Evolutionary conservation across 83 land plant genomes (phyloP).

Genomic region (Larix sibirica): DNA sequence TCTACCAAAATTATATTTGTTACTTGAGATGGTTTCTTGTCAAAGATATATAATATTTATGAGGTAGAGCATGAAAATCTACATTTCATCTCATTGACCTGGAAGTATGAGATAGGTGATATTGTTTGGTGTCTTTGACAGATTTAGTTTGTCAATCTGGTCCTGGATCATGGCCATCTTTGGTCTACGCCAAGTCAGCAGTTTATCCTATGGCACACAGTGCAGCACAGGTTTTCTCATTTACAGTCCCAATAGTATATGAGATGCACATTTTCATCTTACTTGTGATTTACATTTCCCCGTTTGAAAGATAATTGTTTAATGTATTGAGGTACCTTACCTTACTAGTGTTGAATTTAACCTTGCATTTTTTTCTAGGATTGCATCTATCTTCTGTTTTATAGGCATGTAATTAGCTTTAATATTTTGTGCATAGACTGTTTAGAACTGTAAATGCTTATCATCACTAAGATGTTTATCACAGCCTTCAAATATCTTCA

Average conservation of each 20-base stretch:
- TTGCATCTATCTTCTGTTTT: not conserved
- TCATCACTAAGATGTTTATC: not conserved
- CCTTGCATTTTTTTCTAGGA: not conserved
- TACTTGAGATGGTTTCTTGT: not conserved
- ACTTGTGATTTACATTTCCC: not conserved
- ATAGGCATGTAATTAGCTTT: not conserved
- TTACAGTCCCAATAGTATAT: not conserved
- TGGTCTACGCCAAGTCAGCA: conserved; percentile 85
- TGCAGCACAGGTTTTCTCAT: conserved; percentile 78
- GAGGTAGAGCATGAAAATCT: not conserved
- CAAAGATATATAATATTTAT: not conserved
- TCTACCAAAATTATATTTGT: not conserved
- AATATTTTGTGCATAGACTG: not conserved
- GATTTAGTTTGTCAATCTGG: conserved; percentile 98
- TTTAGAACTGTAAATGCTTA: not conserved
- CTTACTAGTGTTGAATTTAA: not conserved
- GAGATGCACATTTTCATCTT: not conserved
- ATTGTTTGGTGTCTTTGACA: conserved; percentile 24
- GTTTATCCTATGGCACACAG: conserved; percentile 93
- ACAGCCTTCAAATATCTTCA: not conserved
- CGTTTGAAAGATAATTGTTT: not conserved
- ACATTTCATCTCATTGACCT: not conserved
- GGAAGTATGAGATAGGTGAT: not conserved
- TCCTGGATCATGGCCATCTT: conserved; percentile 95
- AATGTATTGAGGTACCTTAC: too few species aligned